These are phyloP conservation scores for Didymella segeticola DNA, from an alignment of 2,329 filamentous ascomycete species.

Conservation along the genomic window DNA sequence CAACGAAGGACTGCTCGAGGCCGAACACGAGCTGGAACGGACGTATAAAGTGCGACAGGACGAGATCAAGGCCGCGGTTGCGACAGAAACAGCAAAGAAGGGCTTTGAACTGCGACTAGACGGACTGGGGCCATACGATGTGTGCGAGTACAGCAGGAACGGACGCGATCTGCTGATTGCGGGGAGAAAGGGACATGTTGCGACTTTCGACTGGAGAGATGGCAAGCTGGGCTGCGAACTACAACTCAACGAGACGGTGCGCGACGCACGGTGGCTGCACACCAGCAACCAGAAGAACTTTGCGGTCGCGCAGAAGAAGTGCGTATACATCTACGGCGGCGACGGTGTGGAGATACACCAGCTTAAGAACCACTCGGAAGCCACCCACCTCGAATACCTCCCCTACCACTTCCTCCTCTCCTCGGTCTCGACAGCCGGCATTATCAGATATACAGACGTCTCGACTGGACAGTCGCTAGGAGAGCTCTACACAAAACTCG, in stretches of 20 bases:
- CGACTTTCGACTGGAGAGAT: slow-evolving; percentile 94
- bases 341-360: slow-evolving; percentile 92
- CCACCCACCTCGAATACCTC: slow-evolving; percentile 91
- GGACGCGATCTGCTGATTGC: slow-evolving; percentile 85
- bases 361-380: slow-evolving; percentile 87
- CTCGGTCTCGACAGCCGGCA: slow-evolving; percentile 83
- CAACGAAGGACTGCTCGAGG: slow-evolving; percentile 81
- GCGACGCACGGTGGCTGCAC: slow-evolving; percentile 90
- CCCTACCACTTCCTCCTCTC: slow-evolving; percentile 95
- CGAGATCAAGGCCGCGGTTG: slow-evolving; percentile 77
- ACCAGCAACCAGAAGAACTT: slow-evolving; percentile 83
- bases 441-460: slow-evolving; percentile 89
- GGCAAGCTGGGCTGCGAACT: slow-evolving; percentile 91
- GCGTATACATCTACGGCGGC: slow-evolving; percentile 94
- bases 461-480: slow-evolving; percentile 89
- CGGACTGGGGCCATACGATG: slow-evolving; percentile 81
- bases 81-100: slow-evolving; percentile 87
- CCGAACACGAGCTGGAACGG: slow-evolving; percentile 85
- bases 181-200: slow-evolving; percentile 91
- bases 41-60: slow-evolving; percentile 93
- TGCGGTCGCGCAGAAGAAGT: slow-evolving; percentile 94
- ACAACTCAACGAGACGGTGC: slow-evolving; percentile 86
- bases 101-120: slow-evolving; percentile 86
- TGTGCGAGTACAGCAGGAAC: slow-evolving; percentile 87
- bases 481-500: slow-evolving; percentile 84